A percentile compares a stretch with the other conserved stretches of the same genome.
Conservation (phyloP, 306 rosid genomes). For the Cucurbita ficifolia region DNA sequence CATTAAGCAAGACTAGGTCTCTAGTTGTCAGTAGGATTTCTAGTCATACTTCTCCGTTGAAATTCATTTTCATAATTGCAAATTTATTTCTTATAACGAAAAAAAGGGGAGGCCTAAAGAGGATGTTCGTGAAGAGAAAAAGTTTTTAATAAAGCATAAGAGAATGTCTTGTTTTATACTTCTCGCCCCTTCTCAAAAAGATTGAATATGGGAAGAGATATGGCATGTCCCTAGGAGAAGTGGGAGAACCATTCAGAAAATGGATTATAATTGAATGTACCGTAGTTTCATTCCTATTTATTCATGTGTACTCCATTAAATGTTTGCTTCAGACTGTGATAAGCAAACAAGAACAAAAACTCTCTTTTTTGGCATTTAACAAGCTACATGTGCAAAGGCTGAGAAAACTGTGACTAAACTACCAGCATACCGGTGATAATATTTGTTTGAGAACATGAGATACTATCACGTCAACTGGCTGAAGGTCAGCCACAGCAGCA, state of each 20-base stretch:
- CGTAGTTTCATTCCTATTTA: not conserved
- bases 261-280: not conserved
- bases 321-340: not conserved
- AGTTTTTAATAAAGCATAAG: too few species aligned
- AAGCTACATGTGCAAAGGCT: not conserved
- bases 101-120: too few species aligned
- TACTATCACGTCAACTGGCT: constrained; percentile 75
- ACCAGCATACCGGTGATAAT: constrained; percentile 51
- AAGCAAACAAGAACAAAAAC: not conserved
- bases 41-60: too few species aligned
- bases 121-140: too few species aligned
- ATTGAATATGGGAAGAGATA: too few species aligned
- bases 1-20: too few species aligned
- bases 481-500: constrained; percentile 67
- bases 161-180: too few species aligned
- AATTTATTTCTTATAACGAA: too few species aligned
- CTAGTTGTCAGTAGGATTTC: too few species aligned
- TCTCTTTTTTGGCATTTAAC: not conserved
- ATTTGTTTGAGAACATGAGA: constrained; percentile 77
- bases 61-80: too few species aligned
- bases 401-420: not conserved
- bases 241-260: not conserved
- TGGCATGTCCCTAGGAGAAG: not conserved
- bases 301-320: not conserved
- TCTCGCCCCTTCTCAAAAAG: too few species aligned